These are phyloP conservation scores for Ganoderma sinense DNA, from an alignment of 1,284 basidiomycete genomes.

Conservation along the genomic window DNA sequence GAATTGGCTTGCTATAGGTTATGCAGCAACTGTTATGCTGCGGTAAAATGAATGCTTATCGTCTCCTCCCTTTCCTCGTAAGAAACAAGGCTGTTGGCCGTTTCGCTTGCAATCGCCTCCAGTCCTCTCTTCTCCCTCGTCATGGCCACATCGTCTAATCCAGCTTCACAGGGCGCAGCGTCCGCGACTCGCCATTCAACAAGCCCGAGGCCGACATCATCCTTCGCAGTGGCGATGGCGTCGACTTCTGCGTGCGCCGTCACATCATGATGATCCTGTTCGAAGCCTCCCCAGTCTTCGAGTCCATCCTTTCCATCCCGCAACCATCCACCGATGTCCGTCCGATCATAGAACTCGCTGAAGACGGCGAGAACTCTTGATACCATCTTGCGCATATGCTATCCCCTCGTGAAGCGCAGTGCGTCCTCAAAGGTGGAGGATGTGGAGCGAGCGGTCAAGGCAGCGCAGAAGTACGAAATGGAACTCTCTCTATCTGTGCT, in stretches of 20 bases:
- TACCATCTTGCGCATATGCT: conserved; percentile 45
- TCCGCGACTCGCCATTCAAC: conserved; percentile 19
- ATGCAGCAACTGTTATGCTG: not conserved
- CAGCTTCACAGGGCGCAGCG: not conserved
- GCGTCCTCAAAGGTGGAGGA: conserved; percentile 10
- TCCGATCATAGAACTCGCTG: conserved; percentile 39
- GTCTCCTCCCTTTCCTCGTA: not conserved
- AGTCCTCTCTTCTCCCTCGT: not conserved
- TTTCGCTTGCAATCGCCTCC: too few species aligned
- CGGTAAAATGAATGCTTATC: not conserved
- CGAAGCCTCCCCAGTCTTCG: conserved; percentile 31
- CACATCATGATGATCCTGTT: conserved; percentile 28
- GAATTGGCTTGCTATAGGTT: not conserved
- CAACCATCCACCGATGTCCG: conserved; percentile 15
- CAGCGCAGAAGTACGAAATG: conserved; percentile 33
- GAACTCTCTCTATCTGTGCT: conserved; percentile 17
- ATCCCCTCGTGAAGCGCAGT: conserved; percentile 37
- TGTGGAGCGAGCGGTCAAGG: conserved; percentile 18
- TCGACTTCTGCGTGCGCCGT: conserved; percentile 30
- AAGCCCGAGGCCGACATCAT: conserved; percentile 35
- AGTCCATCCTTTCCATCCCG: conserved; percentile 28
- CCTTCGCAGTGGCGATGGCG: conserved; percentile 21
- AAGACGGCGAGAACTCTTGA: conserved; percentile 42
- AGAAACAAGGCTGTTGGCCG: not conserved
- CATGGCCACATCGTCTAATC: not conserved